Evolutionary conservation across 2,329 filamentous ascomycete genomes (phyloP).

Genomic region (Alternaria hordeiaustralica): DNA sequence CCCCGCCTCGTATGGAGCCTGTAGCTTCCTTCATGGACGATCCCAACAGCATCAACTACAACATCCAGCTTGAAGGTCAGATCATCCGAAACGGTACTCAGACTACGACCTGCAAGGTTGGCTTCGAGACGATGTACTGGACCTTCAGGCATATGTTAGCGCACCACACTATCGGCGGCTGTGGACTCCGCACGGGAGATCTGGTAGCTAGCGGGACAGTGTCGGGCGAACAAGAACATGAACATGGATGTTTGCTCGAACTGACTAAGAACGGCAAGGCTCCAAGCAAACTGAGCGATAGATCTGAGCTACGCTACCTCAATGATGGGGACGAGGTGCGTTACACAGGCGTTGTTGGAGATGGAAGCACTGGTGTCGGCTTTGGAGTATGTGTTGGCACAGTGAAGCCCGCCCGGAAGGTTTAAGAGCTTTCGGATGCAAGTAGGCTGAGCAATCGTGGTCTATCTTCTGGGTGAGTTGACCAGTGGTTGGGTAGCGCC

Average conservation of each 20-base stretch:
- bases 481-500: neutral
- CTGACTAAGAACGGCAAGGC: conserved; percentile 46
- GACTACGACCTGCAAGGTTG: conserved; percentile 37
- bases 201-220: conserved; percentile 55
- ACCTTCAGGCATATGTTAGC: conserved; percentile 55
- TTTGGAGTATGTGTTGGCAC: conserved; percentile 52
- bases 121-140: conserved; percentile 53
- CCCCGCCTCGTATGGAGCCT: conserved; percentile 27
- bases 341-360: conserved; percentile 46
- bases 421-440: neutral
- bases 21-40: conserved; percentile 37
- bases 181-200: conserved; percentile 52
- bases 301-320: conserved; percentile 47
- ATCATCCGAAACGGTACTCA: conserved; percentile 25
- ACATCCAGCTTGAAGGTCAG: conserved; percentile 30
- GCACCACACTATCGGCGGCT: conserved; percentile 53
- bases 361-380: conserved; percentile 42
- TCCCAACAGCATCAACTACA: conserved; percentile 29
- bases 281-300: conserved; percentile 35
- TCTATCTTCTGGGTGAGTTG: neutral
- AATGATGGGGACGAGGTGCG: conserved; percentile 52
- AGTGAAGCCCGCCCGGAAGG: conserved; percentile 35
- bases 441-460: neutral
- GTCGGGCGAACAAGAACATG: conserved; percentile 45
- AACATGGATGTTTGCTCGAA: conserved; percentile 54